phyloP scores from a whole-genome alignment of 2,329 filamentous ascomycete genomes.

The Trichoderma citrinoviride region DNA sequence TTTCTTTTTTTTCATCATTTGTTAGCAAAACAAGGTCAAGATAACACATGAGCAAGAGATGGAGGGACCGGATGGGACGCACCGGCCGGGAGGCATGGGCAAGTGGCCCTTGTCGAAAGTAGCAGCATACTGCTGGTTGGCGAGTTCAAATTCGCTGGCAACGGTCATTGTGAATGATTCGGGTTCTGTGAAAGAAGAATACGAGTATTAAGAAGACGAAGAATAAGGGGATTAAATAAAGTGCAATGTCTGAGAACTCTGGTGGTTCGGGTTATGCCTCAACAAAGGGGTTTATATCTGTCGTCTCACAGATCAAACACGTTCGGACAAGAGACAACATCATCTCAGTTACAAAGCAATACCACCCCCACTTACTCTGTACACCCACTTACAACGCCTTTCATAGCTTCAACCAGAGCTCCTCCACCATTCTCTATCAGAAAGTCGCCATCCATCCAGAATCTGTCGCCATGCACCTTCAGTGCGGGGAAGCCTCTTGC shows the following conservation, averaged over 20 bases:
- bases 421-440: neutral
- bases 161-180: slow-evolving; percentile 23
- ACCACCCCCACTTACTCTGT: neutral
- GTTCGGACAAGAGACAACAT: neutral
- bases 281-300: neutral
- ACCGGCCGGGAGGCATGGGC: slow-evolving; percentile 61
- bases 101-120: slow-evolving; percentile 69
- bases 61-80: slow-evolving; percentile 32
- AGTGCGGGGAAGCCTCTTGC: neutral
- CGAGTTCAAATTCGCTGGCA: slow-evolving; percentile 30
- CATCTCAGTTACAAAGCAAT: neutral
- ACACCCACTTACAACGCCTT: no score
- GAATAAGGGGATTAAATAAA: neutral
- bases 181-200: no score
- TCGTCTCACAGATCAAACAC: neutral
- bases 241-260: neutral
- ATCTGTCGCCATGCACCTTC: slow-evolving; percentile 1
- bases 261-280: neutral
- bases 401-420: neutral
- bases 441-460: slow-evolving; percentile 5
- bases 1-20: slow-evolving; percentile 29
- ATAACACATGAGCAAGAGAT: no score
- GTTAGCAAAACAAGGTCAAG: neutral
- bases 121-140: slow-evolving; percentile 52
- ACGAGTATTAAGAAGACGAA: neutral